phyloP scores from a whole-genome alignment of 1,139 yeast species.

The Sugiyamaella neomexicana region DNA sequence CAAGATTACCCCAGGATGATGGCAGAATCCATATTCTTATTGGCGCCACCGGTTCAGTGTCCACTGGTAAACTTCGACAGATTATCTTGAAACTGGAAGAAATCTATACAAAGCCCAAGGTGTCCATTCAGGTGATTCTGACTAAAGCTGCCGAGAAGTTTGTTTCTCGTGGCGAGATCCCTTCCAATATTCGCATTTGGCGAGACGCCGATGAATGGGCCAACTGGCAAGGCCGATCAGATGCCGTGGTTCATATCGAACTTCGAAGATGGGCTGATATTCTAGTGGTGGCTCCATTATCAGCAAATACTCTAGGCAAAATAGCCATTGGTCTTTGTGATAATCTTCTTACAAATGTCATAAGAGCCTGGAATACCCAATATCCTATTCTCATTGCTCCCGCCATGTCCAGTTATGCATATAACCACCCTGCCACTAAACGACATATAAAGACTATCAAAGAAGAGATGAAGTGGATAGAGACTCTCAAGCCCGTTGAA shows the following conservation, averaged over 20 bases:
- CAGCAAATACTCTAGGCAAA: constrained; percentile 90
- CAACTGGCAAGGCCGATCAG: constrained; percentile 80
- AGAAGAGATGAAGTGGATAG: constrained; percentile 92
- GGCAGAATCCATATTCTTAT: constrained; percentile 83
- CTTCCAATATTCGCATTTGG: constrained; percentile 74
- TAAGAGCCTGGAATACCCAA: constrained; percentile 89
- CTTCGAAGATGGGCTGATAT: constrained; percentile 95
- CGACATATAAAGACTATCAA: constrained; percentile 71
- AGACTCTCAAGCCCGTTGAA: constrained; percentile 84
- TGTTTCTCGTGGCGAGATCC: constrained; percentile 58
- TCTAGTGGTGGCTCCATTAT: constrained; percentile 79
- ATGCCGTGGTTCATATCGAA: constrained; percentile 91
- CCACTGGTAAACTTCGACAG: constrained; percentile 70
- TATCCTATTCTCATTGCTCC: constrained; percentile 89
- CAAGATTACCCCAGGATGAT: constrained; percentile 85
- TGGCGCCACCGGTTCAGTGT: constrained; percentile 89
- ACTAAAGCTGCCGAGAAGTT: constrained; percentile 85
- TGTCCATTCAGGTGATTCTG: constrained; percentile 75
- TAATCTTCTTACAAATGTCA: constrained; percentile 79
- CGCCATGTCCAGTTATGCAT: constrained; percentile 90
- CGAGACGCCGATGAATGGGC: constrained; percentile 90
- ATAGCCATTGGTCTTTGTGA: constrained; percentile 88
- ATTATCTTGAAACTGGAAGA: constrained; percentile 77
- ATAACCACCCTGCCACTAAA: constrained; percentile 82
- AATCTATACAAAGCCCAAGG: constrained; percentile 70